Base-by-base conservation (phyloP, 2,329 filamentous ascomycete species). In the Diaporthe citri region DNA sequence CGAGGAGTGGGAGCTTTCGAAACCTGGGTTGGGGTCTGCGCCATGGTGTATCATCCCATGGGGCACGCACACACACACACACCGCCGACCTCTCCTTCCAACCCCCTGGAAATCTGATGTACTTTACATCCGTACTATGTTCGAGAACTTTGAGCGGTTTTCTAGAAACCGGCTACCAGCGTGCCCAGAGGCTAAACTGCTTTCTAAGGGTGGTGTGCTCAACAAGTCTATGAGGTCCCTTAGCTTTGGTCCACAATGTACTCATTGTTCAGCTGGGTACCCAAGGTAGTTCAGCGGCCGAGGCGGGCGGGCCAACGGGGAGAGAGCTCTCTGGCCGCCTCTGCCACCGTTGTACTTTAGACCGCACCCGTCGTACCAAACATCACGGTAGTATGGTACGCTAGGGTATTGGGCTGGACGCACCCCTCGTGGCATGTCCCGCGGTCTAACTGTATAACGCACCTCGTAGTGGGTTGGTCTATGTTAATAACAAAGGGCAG, bases 351-450 rank as follows among this genome's bases (percentile, higher is more conserved):
- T 67, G 64, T 52, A 67, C 55, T 48, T n/a, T 41, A 39, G 34
- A 67, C 64, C 46, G 64, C 64, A 39, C 22, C 52, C 64, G 64
- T 67, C 64, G 64, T 67, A 67, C 64, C 64, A 41, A 67, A 67
- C 64, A 52, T 13, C 22, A 28, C n/a, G n/a, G 64, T 20, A 52
- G 64, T 28, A 10, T 28, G 64, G 64, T 52, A 67, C 64, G 46
- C 64, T 67, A 67, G 46, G 64, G 34, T 34, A 17, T 28, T 67
- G 31, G 46, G 64, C 34, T 67, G 64, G 46, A 39, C 64, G 20
- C 64, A 52, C 64, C 64, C 46, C 64, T 67, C 64, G 64, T 67
- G 64, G 64, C 64, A 52, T 25, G 46, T 52, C 31, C 64, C 64
- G 64, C 64, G 64, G 55, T 67, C 64, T 67, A 25, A 52, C n/a